Evolutionary conservation across 2,329 filamentous ascomycete genomes (phyloP).

Genomic region (Xylaria sp.): DNA sequence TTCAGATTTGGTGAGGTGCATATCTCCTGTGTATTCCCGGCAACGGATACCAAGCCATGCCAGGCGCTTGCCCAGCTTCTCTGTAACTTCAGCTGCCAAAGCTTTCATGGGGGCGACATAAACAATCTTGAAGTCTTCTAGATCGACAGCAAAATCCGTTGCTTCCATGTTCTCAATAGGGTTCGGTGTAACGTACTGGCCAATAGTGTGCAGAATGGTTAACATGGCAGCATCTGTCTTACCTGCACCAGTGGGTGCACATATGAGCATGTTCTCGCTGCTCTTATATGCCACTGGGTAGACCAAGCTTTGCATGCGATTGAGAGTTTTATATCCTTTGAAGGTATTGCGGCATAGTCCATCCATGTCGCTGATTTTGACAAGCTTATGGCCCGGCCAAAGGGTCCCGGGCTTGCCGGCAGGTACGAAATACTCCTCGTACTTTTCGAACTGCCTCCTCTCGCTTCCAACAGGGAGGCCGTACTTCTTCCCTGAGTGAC

Average conservation of each 20-base stretch:
- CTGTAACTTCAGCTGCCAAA: slow-evolving; percentile 92
- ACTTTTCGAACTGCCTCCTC: slow-evolving; percentile 73
- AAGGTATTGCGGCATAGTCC: slow-evolving; percentile 91
- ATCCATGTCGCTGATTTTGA: slow-evolving; percentile 83
- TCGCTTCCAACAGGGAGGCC: slow-evolving; percentile 78
- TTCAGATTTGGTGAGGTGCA: slow-evolving; percentile 97
- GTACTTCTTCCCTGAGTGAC: slow-evolving; percentile 80
- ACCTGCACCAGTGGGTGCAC: slow-evolving; percentile 95
- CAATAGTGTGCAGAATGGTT: slow-evolving; percentile 87
- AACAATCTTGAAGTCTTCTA: slow-evolving; percentile 95
- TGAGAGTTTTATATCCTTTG: slow-evolving; percentile 89
- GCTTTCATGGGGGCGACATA: slow-evolving; percentile 99
- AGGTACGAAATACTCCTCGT: slow-evolving; percentile 88
- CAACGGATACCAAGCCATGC: slow-evolving; percentile 93
- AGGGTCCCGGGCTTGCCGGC: slow-evolving; percentile 79
- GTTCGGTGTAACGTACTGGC: slow-evolving; percentile 81
- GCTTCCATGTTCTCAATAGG: slow-evolving; percentile 76
- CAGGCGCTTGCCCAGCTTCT: slow-evolving; percentile 88
- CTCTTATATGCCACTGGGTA: slow-evolving; percentile 95
- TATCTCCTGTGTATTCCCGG: slow-evolving; percentile 94
- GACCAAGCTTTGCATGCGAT: slow-evolving; percentile 97
- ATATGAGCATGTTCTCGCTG: slow-evolving; percentile 98
- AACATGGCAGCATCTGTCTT: slow-evolving; percentile 99
- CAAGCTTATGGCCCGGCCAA: slow-evolving; percentile 72
- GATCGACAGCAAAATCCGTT: slow-evolving; percentile 79